Evolutionary conservation across 2,329 filamentous ascomycete genomes (phyloP).

Genomic region (Alternaria postmessia): DNA sequence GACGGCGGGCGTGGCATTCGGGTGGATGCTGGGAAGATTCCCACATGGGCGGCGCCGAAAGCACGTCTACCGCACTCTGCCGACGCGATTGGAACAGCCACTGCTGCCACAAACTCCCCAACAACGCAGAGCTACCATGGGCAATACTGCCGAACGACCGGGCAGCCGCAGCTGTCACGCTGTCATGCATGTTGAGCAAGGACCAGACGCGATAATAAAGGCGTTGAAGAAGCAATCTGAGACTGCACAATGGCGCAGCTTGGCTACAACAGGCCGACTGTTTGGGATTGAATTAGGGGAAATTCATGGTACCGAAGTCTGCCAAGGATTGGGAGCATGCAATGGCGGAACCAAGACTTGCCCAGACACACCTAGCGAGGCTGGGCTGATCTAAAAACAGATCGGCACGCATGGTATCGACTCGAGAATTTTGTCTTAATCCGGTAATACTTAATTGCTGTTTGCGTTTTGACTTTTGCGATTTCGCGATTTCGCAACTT

Average conservation of each 20-base stretch:
- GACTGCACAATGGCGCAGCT: neutral
- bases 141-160: neutral
- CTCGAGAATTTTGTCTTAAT: neutral
- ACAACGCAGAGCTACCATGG: neutral
- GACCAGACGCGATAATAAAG: neutral
- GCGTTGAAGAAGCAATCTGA: constrained; percentile 1
- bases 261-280: neutral
- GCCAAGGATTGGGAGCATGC: constrained; percentile 6
- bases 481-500: neutral
- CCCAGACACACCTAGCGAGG: constrained; percentile 2
- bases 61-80: neutral
- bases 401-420: neutral
- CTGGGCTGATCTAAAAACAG: constrained; percentile 11
- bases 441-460: neutral
- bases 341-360: constrained; percentile 10
- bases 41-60: neutral
- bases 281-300: constrained; percentile 8
- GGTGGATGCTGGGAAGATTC: neutral
- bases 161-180: neutral
- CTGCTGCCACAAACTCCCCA: neutral
- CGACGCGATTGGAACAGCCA: neutral
- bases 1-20: neutral
- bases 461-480: neutral
- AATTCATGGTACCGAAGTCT: neutral
- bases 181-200: neutral